Evolutionary conservation across 345 rosid species (phyloP).

Genomic region (Raphanus raphanistrum): DNA sequence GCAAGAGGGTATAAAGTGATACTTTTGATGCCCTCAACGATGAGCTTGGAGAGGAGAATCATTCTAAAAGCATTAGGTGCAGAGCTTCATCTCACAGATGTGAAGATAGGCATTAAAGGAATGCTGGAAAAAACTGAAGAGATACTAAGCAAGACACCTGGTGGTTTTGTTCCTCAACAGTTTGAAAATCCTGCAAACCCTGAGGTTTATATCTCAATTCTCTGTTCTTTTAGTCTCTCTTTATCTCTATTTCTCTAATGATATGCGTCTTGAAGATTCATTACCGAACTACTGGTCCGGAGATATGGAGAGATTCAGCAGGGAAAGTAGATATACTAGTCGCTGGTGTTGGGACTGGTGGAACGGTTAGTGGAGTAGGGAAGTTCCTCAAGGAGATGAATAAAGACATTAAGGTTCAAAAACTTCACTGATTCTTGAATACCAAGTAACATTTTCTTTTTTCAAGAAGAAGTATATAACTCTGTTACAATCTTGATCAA

Average conservation of each 20-base stretch:
- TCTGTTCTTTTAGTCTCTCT: not conserved
- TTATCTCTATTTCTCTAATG: not conserved
- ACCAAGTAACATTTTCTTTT: not conserved
- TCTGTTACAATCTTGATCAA: not conserved
- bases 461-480: not conserved
- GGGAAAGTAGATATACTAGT: slow-evolving; percentile 60
- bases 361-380: slow-evolving; percentile 64
- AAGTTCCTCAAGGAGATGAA: slow-evolving; percentile 67
- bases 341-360: slow-evolving; percentile 64
- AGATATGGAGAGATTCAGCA: slow-evolving; percentile 59
- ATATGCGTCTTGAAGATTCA: slow-evolving; percentile 50
- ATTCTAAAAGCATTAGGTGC: slow-evolving; percentile 74
- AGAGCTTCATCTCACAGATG: slow-evolving; percentile 51
- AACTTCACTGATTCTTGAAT: not conserved
- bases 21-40: slow-evolving; percentile 55
- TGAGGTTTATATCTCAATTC: slow-evolving; percentile 38
- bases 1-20: slow-evolving; percentile 61
- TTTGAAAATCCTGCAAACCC: slow-evolving; percentile 55
- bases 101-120: slow-evolving; percentile 44
- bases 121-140: slow-evolving; percentile 48
- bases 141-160: slow-evolving; percentile 51
- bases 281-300: slow-evolving; percentile 67
- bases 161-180: slow-evolving; percentile 46
- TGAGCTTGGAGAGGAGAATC: slow-evolving; percentile 66
- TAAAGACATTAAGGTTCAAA: slow-evolving; percentile 56